Percentiles rank a stretch among this genome's conserved stretches.
These are phyloP conservation scores for Plasmodium knowlesi DNA, from an alignment of 169 alveolate species.

Conservation along the genomic window DNA sequence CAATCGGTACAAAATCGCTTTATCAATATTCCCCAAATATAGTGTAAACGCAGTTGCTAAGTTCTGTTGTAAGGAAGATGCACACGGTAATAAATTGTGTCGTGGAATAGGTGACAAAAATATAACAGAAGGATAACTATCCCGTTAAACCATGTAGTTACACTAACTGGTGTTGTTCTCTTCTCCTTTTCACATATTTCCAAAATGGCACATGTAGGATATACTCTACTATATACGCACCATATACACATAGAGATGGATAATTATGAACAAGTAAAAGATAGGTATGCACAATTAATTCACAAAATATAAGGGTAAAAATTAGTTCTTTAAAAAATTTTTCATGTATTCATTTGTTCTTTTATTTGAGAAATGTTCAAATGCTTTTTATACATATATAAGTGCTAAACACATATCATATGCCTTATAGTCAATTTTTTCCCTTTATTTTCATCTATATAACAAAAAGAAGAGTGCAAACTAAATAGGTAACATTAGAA, in stretches of 20 bases:
- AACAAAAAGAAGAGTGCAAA: background rate
- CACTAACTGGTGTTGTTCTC: background rate
- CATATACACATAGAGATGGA: background rate
- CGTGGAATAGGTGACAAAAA: background rate
- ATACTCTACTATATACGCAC: background rate
- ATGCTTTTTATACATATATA: background rate
- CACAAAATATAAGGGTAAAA: background rate
- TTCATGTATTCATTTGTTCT: background rate
- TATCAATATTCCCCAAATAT: background rate
- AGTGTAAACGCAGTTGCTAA: background rate
- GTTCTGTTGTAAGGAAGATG: background rate
- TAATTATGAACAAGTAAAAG: background rate
- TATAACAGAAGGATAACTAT: background rate
- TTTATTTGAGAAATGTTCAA: background rate
- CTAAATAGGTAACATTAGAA: background rate
- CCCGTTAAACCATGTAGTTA: background rate
- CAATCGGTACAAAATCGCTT: background rate
- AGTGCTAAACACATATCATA: background rate
- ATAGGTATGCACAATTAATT: background rate
- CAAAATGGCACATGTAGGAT: background rate
- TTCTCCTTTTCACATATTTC: background rate
- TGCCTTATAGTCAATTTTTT: background rate
- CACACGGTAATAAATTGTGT: background rate
- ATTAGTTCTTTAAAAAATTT: background rate
- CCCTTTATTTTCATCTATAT: constrained; percentile 1